Evolutionary conservation across 306 rosid species (phyloP), one percentile per base, ranked within the genome.

Genomic region (Boehmeria nivea): DNA sequence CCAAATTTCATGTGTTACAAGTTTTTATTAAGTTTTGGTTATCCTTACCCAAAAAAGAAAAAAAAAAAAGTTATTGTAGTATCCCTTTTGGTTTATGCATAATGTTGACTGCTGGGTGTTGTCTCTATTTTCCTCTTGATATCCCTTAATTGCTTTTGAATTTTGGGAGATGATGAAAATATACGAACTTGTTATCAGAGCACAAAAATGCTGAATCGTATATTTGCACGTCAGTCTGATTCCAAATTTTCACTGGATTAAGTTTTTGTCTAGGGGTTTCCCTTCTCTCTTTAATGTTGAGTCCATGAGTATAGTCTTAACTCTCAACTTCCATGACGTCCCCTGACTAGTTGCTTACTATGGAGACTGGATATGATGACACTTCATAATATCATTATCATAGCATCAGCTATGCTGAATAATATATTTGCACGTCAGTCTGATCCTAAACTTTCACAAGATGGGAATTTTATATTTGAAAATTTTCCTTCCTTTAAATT

Each of bases 171-270:
- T 65, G 77, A 72, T 60, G 72, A 47, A 20, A 57, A 37, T 43
- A 39, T 27, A 67, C 43, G 50, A 63, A 53, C 49, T 27, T 12
- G 3, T 40, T 8, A 40, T 40, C 65, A 46, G 47, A 49, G 68
- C 50, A 39, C 31, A 58, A 34, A 61, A 20, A 17, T 75, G 72
- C 60, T 46, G 65, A 71, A 9, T 34, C 55, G 48, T 11, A 20
- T 21, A 54, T 60, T 43, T 66, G 77, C 70, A 60, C 64, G 64
- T 66, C 78, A 74, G 70, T 74, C 74, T 71, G 67, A 57, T 63
- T 54, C 64, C 54, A 25, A 53, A 7, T 33, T 34, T 17, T 54
- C 26, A 36, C 16, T 17, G 16, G 44, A 19, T 28, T 19, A 18
- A 4, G 26, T 33, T n/a, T 31, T 20, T 18, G 11, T 3, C 3